Base-by-base conservation (phyloP, 1,284 basidiomycete genomes). In the Leccinum subrobustum region DNA sequence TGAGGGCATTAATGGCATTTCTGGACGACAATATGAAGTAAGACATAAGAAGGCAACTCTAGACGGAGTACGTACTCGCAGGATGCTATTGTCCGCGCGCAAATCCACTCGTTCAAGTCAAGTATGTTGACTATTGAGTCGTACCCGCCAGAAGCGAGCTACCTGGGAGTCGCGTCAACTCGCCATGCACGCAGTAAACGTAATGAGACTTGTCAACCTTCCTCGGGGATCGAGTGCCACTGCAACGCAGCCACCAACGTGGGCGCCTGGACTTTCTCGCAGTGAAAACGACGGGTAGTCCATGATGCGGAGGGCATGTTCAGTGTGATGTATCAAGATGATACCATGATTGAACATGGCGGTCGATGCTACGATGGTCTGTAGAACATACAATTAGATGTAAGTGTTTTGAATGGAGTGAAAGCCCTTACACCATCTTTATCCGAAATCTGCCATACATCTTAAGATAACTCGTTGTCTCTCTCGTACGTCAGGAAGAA, bases 121-220 rank as follows among this genome's bases (percentile, higher is more conserved):
- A 91, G 91, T 67, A 92, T 76, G 68, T 91, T 89, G 53, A 93
- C 85, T 61, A 92, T 91, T 2, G 89, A 89, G 69, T 92, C 91
- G 58, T 83, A 79, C 14, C 91, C 90, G 39, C 89, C 91, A 0
- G 89, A 88, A 2, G 88, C 88, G 35, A 92, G 79, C 66, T 91
- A 92, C 62, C 85, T 89, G 67, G 33, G 12, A 56, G n/a, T 12
- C 20, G 27, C 52, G 37, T 33, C 54, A 59, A 3, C 6, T 6
- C 14, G 11, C 9, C 31, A 9, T 1, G 20, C 54, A 6, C 12
- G 37, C 35, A 42, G 37, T 20, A 31, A 56, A 60, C 6, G 48
- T 11, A 18, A 57, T 2, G 25, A 16, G 25, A 65, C 52, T n/a
- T 1, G 5, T 71, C 56, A 53, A 84, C 86, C 80, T 81, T 71